These are phyloP conservation scores for Pascua sp. DNA, from an alignment of 1,284 basidiomycete species.

Conservation along the genomic window DNA sequence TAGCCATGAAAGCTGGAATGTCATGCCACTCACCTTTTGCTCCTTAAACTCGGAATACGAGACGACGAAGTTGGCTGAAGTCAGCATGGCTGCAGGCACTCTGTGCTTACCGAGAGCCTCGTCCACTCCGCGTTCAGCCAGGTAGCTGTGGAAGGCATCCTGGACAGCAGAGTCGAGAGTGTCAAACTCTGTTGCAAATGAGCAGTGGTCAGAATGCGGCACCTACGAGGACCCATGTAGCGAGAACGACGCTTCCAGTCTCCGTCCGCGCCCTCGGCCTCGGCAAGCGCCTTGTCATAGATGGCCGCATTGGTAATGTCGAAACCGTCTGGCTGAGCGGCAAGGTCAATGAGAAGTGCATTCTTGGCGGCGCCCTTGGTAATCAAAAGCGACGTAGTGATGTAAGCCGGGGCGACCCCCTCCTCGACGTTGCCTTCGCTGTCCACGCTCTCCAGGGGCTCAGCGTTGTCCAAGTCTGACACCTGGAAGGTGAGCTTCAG, in stretches of 20 bases:
- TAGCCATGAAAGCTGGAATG: background rate
- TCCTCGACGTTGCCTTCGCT: slow-evolving; percentile 30
- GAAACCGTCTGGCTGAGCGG: slow-evolving; percentile 79
- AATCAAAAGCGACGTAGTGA: slow-evolving; percentile 60
- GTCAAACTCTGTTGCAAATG: slow-evolving; percentile 61
- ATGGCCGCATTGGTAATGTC: slow-evolving; percentile 79
- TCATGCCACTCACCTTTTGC: slow-evolving; percentile 62
- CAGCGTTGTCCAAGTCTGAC: slow-evolving; percentile 42
- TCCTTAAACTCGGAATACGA: slow-evolving; percentile 85
- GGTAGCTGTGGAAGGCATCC: slow-evolving; percentile 76
- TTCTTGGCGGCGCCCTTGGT: slow-evolving; percentile 64
- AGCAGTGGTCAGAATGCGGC: background rate
- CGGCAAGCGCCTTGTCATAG: slow-evolving; percentile 76
- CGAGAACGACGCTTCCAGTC: slow-evolving; percentile 88
- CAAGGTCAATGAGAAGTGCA: slow-evolving; percentile 72
- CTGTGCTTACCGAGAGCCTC: slow-evolving; percentile 60
- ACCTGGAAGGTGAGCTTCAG: slow-evolving; percentile 49
- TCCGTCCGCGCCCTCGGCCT: slow-evolving; percentile 76
- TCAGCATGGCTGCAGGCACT: slow-evolving; percentile 16
- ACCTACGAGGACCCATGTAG: slow-evolving; percentile 82
- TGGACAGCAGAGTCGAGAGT: slow-evolving; percentile 84
- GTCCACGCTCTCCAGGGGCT: slow-evolving; percentile 17
- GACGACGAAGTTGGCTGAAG: slow-evolving; percentile 65
- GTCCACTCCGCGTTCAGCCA: slow-evolving; percentile 82
- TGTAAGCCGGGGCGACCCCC: slow-evolving; percentile 63